Conservation (phyloP, 106 monocot genomes). For the Triglochin maritima region DNA sequence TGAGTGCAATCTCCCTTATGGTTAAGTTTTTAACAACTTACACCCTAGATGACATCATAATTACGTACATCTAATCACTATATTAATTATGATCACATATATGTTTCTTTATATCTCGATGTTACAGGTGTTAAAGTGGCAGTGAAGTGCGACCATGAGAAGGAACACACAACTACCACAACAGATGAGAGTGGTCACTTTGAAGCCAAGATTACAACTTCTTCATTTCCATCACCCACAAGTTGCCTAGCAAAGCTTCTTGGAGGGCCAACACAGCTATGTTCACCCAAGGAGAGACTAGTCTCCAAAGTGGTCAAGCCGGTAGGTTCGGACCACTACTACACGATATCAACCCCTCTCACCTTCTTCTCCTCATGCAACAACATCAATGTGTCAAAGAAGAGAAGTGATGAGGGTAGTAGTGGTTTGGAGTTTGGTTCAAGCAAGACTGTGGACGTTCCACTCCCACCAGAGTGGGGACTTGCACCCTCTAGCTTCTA, state of each 20-base stretch:
- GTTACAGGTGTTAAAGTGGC: slow-evolving; percentile 12
- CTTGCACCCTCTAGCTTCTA: slow-evolving; percentile 30
- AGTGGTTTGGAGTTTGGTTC: neutral
- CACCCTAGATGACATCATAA: no score
- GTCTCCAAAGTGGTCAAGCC: slow-evolving; percentile 3
- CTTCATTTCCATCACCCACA: neutral
- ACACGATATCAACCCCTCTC: slow-evolving; percentile 14
- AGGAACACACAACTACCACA: neutral
- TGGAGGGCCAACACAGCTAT: slow-evolving; percentile 24
- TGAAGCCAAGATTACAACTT: slow-evolving; percentile 2
- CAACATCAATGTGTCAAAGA: neutral
- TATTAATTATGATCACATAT: no score
- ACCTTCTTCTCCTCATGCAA: slow-evolving; percentile 18
- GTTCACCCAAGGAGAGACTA: slow-evolving; percentile 17
- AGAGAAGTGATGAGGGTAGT: neutral
- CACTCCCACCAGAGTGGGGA: slow-evolving; percentile 30
- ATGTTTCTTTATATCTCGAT: neutral
- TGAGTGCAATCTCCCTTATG: neutral
- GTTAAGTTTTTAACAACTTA: neutral
- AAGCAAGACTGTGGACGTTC: slow-evolving; percentile 23
- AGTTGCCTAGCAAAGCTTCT: slow-evolving; percentile 16
- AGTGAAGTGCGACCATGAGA: slow-evolving; percentile 9
- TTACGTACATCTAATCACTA: no score
- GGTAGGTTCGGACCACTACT: neutral
- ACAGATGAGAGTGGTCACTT: slow-evolving; percentile 19